Conservation (phyloP, 2,329 filamentous ascomycete species). For the Botrytis deweyae region DNA sequence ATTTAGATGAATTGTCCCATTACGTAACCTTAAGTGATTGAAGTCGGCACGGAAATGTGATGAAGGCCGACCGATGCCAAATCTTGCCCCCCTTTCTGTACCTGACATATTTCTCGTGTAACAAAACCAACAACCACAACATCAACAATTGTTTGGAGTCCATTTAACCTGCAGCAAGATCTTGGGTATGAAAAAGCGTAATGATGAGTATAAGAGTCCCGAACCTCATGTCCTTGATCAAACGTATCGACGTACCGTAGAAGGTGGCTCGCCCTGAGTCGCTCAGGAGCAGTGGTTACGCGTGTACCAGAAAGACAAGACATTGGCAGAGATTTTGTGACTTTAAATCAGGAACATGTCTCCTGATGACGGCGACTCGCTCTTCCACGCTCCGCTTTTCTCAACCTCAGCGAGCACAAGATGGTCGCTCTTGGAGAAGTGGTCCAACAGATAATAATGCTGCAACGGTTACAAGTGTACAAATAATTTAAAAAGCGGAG, state of each 20-base stretch:
- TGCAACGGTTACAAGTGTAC: neutral
- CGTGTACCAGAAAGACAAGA: neutral
- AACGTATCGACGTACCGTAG: neutral
- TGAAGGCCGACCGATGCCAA: neutral
- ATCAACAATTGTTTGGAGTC: neutral
- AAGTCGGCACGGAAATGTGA: neutral
- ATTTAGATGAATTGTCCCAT: neutral
- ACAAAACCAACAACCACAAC: neutral
- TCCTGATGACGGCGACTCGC: neutral
- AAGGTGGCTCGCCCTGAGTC: neutral
- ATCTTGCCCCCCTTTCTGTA: neutral
- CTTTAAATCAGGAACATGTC: neutral
- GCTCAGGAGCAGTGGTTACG: neutral
- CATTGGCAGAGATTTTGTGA: neutral
- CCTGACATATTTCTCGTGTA: neutral
- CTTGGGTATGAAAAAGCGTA: neutral
- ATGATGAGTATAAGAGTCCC: neutral
- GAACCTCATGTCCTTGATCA: neutral
- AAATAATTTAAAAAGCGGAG: neutral
- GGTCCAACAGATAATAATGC: neutral
- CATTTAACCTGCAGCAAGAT: neutral
- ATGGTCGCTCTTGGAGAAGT: no score
- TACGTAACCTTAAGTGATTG: neutral
- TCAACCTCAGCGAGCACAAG: neutral
- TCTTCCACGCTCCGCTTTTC: neutral